A percentile compares a stretch with the other conserved stretches of the same genome.
Evolutionary conservation across 2,329 filamentous ascomycete species (phyloP).

Genomic region (Cytospora mali): DNA sequence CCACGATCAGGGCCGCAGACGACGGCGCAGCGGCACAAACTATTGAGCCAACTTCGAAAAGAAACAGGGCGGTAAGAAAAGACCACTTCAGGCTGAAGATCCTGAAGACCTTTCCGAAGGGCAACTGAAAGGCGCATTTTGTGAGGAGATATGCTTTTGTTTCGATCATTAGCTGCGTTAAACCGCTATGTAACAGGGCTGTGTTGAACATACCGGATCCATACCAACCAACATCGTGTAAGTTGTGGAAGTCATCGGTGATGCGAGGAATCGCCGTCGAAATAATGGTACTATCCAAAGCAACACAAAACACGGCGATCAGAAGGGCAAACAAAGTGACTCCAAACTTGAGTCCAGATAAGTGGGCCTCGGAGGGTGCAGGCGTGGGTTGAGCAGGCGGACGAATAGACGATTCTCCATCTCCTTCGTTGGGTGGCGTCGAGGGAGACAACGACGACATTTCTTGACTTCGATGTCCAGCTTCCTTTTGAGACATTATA

Average conservation of each 20-base stretch:
- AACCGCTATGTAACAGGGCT: too few relatives aligned
- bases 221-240: slow-evolving; percentile 49
- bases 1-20: slow-evolving; percentile 35
- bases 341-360: not conserved
- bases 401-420: not conserved
- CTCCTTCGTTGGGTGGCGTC: not conserved
- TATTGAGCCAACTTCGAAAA: slow-evolving; percentile 45
- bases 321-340: slow-evolving; percentile 5
- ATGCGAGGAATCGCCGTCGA: slow-evolving; percentile 46
- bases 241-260: slow-evolving; percentile 39
- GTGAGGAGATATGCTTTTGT: slow-evolving; percentile 34
- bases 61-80: slow-evolving; percentile 34
- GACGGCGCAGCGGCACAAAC: slow-evolving; percentile 39
- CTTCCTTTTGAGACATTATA: not conserved
- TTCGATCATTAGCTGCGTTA: not conserved
- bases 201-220: slow-evolving; percentile 30
- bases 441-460: not conserved
- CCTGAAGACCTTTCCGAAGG: slow-evolving; percentile 28
- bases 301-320: slow-evolving; percentile 5
- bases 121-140: slow-evolving; percentile 17
- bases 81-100: slow-evolving; percentile 19
- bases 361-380: not conserved
- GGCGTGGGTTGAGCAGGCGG: not conserved
- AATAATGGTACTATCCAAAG: slow-evolving; percentile 34
- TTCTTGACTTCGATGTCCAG: not conserved